Base-by-base conservation (phyloP, 257 asterid species). In the Avicennia marina region DNA sequence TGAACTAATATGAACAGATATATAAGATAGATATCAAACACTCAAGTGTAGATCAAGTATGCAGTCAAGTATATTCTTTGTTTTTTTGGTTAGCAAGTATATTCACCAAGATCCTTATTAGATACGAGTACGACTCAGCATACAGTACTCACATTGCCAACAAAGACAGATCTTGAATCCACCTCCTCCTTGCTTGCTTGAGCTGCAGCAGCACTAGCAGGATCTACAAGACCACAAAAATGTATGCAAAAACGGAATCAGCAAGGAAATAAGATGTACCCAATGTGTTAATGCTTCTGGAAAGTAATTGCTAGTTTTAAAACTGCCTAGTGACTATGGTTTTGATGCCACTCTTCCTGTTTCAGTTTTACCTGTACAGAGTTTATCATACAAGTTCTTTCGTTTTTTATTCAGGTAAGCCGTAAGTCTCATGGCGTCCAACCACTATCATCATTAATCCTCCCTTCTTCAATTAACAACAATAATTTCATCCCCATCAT, bases 111-210 rank as follows among this genome's bases (percentile, higher is more conserved):
- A 40, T 46, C 4, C 34, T 24, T 8, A 41, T 19, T n/a, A 16
- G 22, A 51, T 21, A 58, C 11, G 7, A 17, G 16, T 4, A 43
- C 18, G 66, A 40, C 6, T 41, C 2, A 11, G 42, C 49, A 55
- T 17, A 31, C 10, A 24, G 20, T 64, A 64, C 98, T 87, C 76
- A 90, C 98, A 74, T 90, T 90, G 67, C 98, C 98, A 62, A 90
- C 98, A 81, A 60, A 90, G 58, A 85, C 79, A 13, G 98, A 90
- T 45, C 98, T 80, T 20, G 84, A 52, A 70, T 90, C 98, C 41
- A 90, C 84, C 72, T 90, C 98, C 70, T 84, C 96, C 65, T 59
- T 75, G 72, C 72, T 85, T 68, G 91, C 96, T 69, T 80, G 89
- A 33, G 87, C 72, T 47, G 95, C 90, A 67, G 94, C 89, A 42